Conservation (phyloP, 202 grass and related monocot genomes). For the Eragrostis tef region DNA sequence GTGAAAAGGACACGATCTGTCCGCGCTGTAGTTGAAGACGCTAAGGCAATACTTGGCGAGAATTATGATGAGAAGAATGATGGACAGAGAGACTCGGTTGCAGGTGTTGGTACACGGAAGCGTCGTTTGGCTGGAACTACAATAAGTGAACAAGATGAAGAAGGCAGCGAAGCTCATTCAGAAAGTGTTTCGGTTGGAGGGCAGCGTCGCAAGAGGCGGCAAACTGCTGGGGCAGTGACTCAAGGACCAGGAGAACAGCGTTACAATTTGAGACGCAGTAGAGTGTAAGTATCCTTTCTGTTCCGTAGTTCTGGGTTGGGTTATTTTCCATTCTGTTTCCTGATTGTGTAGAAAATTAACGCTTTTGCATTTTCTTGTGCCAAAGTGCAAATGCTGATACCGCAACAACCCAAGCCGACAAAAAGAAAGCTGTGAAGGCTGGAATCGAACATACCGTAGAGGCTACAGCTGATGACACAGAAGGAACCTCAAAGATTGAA, state of each 20-base stretch:
- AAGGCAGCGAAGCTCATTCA: slow-evolving; percentile 74
- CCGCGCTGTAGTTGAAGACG: slow-evolving; percentile 74
- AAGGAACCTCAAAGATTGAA: slow-evolving; percentile 70
- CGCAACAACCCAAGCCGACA: slow-evolving; percentile 36
- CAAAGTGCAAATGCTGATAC: slow-evolving; percentile 46
- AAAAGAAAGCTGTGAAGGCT: slow-evolving; percentile 57
- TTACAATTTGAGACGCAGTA: slow-evolving; percentile 81
- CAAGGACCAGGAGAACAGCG: slow-evolving; percentile 65
- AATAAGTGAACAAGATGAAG: slow-evolving; percentile 65
- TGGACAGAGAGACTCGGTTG: slow-evolving; percentile 56
- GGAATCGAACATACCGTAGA: slow-evolving; percentile 44
- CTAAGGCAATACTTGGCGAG: slow-evolving; percentile 70
- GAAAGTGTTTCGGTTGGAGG: slow-evolving; percentile 87
- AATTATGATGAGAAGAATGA: slow-evolving; percentile 60
- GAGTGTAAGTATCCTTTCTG: slow-evolving; percentile 60
- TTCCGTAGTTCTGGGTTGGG: background rate
- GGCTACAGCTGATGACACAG: slow-evolving; percentile 51
- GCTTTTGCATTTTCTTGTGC: slow-evolving; percentile 39
- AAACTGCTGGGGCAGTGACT: slow-evolving; percentile 47
- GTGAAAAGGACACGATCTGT: slow-evolving; percentile 69
- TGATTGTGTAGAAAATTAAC: slow-evolving; percentile 21
- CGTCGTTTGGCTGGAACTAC: slow-evolving; percentile 54
- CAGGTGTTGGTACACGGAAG: slow-evolving; percentile 59
- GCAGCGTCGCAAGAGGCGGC: slow-evolving; percentile 74
- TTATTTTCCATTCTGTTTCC: background rate